phyloP scores from a whole-genome alignment of 1,284 basidiomycete genomes.

The Neotropicomus parvogracilis region DNA sequence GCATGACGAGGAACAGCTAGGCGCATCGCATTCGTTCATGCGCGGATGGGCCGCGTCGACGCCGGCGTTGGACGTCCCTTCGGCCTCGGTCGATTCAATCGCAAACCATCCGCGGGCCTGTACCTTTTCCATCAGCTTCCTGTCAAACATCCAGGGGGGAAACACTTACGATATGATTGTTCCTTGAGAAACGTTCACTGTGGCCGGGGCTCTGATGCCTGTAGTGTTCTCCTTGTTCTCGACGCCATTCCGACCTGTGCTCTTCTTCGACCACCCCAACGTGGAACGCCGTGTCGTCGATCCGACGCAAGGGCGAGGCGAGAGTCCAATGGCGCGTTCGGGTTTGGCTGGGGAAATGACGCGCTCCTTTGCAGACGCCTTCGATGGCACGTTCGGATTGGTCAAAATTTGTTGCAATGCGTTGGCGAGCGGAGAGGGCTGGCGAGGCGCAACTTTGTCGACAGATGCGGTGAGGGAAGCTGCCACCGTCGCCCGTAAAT shows the following conservation, averaged over 20 bases:
- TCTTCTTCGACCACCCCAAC: conserved; percentile 62
- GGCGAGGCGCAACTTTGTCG: conserved; percentile 6
- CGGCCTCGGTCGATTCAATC: conserved; percentile 58
- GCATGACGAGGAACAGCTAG: neutral
- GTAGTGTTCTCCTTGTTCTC: conserved; percentile 54
- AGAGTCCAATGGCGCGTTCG: conserved; percentile 39
- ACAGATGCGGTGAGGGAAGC: conserved; percentile 22
- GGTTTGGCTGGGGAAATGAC: conserved; percentile 25
- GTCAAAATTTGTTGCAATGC: conserved; percentile 24
- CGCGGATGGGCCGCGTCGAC: conserved; percentile 23
- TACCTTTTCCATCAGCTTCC: neutral
- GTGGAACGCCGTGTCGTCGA: conserved; percentile 54
- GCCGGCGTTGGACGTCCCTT: conserved; percentile 29
- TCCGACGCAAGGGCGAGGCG: conserved; percentile 49
- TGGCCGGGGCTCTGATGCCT: conserved; percentile 1
- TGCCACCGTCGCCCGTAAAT: conserved; percentile 31
- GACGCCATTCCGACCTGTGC: conserved; percentile 38
- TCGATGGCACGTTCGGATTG: conserved; percentile 23
- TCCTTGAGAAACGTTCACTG: conserved; percentile 35
- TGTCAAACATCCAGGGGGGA: neutral
- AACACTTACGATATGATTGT: conserved; percentile 53
- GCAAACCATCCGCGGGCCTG: conserved; percentile 58
- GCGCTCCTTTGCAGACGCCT: conserved; percentile 5
- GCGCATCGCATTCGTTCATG: conserved; percentile 9
- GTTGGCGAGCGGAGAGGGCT: conserved; percentile 9